Conservation (phyloP, 805 yeast genomes). For the Starmerella vitae region DNA sequence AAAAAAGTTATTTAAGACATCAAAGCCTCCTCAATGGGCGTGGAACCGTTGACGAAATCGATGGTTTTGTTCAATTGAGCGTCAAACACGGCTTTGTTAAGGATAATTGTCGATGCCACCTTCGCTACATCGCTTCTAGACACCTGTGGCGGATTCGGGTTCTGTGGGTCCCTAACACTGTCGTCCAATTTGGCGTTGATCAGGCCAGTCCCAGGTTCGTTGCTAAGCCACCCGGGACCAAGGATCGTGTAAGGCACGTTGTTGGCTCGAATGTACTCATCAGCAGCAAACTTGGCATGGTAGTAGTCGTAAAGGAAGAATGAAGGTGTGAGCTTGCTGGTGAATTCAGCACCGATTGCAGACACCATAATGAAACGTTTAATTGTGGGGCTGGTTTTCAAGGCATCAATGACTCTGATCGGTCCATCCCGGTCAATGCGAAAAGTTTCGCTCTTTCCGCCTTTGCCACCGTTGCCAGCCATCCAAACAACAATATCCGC, state of each 20-base stretch:
- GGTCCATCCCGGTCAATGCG: constrained; percentile 52
- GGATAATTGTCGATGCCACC: neutral
- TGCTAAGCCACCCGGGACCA: neutral
- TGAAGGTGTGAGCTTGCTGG: neutral
- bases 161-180: neutral
- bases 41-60: neutral
- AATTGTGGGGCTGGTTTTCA: neutral
- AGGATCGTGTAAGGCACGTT: neutral
- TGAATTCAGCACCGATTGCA: neutral
- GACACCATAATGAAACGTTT: neutral
- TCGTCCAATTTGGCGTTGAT: neutral
- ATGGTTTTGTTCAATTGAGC: neutral
- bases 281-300: neutral
- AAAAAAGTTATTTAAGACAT: too few relatives aligned
- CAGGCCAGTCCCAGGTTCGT: neutral
- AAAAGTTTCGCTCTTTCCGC: constrained; percentile 34
- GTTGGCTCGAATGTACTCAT: neutral
- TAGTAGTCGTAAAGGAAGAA: neutral
- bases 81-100: neutral
- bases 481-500: constrained; percentile 45
- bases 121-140: neutral
- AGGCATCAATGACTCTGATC: constrained; percentile 22
- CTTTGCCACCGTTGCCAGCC: constrained; percentile 49
- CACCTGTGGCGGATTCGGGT: neutral
- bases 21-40: neutral